Evolutionary conservation across 176 grass and related monocot species (phyloP).

Genomic region (Zea mays): DNA sequence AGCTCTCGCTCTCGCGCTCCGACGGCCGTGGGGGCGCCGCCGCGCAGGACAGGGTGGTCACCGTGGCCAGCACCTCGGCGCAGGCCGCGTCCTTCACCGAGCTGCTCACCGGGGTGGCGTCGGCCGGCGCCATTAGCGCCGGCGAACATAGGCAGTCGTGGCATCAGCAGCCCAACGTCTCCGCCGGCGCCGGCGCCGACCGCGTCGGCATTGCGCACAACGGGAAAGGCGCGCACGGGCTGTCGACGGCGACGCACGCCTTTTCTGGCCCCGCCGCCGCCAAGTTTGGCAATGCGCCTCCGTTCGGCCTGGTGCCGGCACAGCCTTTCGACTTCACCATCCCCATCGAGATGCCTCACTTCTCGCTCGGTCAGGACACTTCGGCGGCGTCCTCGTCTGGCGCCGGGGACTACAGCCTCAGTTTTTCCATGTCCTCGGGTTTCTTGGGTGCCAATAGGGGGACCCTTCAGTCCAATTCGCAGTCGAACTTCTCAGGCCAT

Average conservation of each 20-base stretch:
- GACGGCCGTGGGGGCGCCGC: conserved; percentile 47
- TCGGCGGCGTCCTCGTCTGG: conserved; percentile 28
- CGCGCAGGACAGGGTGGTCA: conserved; percentile 61
- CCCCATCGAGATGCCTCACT: conserved; percentile 63
- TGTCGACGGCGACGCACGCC: conserved; percentile 13
- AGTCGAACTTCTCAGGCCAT: conserved; percentile 47
- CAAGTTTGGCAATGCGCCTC: conserved; percentile 46
- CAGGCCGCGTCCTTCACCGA: conserved; percentile 76
- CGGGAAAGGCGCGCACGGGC: not conserved
- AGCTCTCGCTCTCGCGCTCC: conserved; percentile 71
- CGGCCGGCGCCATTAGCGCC: conserved; percentile 32
- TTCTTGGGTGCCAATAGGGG: conserved; percentile 80
- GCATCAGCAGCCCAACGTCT: conserved; percentile 1
- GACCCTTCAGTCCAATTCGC: conserved; percentile 99
- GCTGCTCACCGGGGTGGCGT: conserved; percentile 55
- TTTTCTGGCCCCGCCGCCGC: conserved; percentile 19
- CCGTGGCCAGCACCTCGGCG: conserved; percentile 36
- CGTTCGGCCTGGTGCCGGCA: conserved; percentile 41
- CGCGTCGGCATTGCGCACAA: conserved; percentile 25
- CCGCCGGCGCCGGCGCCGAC: conserved; percentile 12
- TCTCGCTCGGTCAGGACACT: conserved; percentile 52
- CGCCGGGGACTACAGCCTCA: conserved; percentile 69
- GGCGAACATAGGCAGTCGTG: conserved; percentile 34
- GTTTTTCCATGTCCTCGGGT: conserved; percentile 77
- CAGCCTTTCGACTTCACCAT: conserved; percentile 41